Percentiles rank a stretch among this genome's conserved stretches.
Conservation (phyloP, 2,329 filamentous ascomycete genomes). For the Cordyceps sp. region DNA sequence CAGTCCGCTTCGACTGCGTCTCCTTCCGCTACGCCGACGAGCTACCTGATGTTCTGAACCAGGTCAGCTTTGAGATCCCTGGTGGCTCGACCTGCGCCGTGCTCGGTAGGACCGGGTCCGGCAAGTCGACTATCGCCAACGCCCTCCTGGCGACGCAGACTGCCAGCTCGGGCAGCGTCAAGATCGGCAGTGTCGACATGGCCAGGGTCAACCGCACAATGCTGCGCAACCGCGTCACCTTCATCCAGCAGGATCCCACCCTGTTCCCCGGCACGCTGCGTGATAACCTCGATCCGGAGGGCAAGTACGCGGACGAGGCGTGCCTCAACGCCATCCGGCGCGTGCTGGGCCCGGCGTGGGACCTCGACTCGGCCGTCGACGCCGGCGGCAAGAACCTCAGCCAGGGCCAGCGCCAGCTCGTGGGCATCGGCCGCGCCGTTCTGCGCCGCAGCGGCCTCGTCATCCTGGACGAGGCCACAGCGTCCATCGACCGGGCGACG, state of each 20-base stretch:
- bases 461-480: conserved; percentile 48
- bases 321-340: conserved; percentile 36
- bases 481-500: conserved; percentile 43
- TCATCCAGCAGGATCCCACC: conserved; percentile 48
- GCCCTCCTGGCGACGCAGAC: conserved; percentile 39
- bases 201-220: conserved; percentile 34
- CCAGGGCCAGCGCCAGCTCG: conserved; percentile 45
- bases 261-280: conserved; percentile 41
- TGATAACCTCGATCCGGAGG: conserved; percentile 53
- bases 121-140: conserved; percentile 63
- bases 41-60: conserved; percentile 53
- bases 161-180: conserved; percentile 31
- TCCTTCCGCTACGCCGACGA: conserved; percentile 67
- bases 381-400: conserved; percentile 44
- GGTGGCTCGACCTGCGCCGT: conserved; percentile 46
- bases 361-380: conserved; percentile 33
- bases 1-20: conserved; percentile 60
- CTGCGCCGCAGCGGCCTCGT: conserved; percentile 43
- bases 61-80: conserved; percentile 58
- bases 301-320: conserved; percentile 34
- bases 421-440: conserved; percentile 43
- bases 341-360: conserved; percentile 36
- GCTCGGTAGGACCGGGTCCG: conserved; percentile 70
- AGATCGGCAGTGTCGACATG: conserved; percentile 36
- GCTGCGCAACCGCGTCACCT: conserved; percentile 40